Evolutionary conservation across 768 basidiomycete genomes (phyloP), one percentile per base, ranked within the genome.

Genomic region (Flagelloscypha sp.): DNA sequence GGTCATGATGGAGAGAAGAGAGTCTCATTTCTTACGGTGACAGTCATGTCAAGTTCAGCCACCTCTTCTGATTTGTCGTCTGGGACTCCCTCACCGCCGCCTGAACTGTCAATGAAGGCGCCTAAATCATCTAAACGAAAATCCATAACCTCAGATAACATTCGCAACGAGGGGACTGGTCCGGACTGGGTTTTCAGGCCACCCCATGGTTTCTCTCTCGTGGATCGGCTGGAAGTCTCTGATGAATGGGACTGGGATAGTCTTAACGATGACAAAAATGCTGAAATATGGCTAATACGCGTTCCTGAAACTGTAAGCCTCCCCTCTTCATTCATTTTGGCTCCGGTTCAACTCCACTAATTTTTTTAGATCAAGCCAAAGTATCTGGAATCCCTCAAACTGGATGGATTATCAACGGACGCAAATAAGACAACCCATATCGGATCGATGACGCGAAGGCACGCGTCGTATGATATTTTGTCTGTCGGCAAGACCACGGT

Each of bases 271-370:
- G 66, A 79, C 18, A 53, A 61, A 0, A 71, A 84, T 40, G 47
- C 74, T 7, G 83, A 87, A 45, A 46, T 87, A 7, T 85, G 82
- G 73, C 56, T 84, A 9, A 68, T 86, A 23, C 71, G 84, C 8
- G 70, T 76, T 11, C 84, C 84, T 16, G 73, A 78, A 9, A 66
- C 66, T 24, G 84, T 85, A 49, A 40, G 79, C 61, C 10, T 15
- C 18, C n/a, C 16, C 28, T 13, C 23, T 16, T 23, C 32, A 15
- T n/a, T 19, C 36, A 7, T 6, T 11, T 17, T 17, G 13, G 5
- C 8, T 9, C 33, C 16, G 6, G 33, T 29, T 19, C 12, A 13
- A 24, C 20, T 32, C 11, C 6, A 27, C 30, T 36, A 30, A 20
- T 42, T 5, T 27, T 31, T 40, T 24, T 36, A 86, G 84, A 53